Evolutionary conservation across 192 early-diverging fungal genomes (phyloP).

Genomic region (Linnemannia hyalina): DNA sequence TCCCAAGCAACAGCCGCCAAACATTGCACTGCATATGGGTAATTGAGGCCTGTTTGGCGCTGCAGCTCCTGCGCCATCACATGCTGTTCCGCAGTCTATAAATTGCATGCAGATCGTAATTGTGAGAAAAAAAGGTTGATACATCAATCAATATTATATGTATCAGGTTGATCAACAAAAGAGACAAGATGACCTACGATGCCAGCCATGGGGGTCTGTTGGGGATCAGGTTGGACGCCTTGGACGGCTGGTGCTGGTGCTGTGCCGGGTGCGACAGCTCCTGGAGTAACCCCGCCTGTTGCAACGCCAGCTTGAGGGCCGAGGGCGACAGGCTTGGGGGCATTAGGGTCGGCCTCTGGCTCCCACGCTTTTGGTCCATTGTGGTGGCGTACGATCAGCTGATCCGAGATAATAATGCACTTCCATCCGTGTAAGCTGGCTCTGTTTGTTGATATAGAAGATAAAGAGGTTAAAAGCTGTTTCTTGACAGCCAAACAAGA

Average conservation of each 20-base stretch:
- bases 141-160: neutral
- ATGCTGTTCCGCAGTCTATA: constrained; percentile 52
- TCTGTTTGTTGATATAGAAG: neutral
- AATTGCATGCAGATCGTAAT: neutral
- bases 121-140: neutral
- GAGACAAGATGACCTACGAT: constrained; percentile 5
- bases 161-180: neutral
- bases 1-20: constrained; percentile 46
- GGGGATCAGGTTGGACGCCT: neutral
- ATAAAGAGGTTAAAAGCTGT: neutral
- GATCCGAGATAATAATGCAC: constrained; percentile 49
- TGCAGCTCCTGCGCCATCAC: constrained; percentile 39
- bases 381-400: constrained; percentile 31
- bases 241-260: neutral
- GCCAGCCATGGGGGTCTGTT: constrained; percentile 18
- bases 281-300: neutral
- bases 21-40: constrained; percentile 45
- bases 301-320: neutral
- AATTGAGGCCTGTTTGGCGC: constrained; percentile 38
- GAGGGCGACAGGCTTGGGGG: constrained; percentile 11
- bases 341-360: constrained; percentile 12
- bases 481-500: neutral
- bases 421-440: constrained; percentile 41
- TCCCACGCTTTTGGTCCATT: constrained; percentile 45
- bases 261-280: constrained; percentile 4